These are phyloP conservation scores for Psilocybe azurescens DNA, from an alignment of 768 basidiomycete genomes.

Conservation along the genomic window DNA sequence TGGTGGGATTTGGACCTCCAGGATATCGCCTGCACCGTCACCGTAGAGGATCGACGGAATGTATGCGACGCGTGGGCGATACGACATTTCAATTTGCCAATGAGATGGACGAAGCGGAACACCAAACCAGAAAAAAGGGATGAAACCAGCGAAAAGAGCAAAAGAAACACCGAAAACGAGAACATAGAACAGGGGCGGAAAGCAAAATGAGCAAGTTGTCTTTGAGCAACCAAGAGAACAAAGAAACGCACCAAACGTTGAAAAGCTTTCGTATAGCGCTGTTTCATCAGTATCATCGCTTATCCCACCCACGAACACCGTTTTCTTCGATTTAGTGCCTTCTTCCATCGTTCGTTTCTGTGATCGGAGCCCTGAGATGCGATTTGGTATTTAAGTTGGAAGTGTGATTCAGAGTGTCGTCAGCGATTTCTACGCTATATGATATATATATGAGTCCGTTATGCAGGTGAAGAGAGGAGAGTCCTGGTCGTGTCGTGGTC, in stretches of 20 bases:
- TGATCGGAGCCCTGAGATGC: not conserved
- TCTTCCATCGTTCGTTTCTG: conserved; percentile 63
- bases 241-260: conserved; percentile 76
- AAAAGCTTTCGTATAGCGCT: conserved; percentile 78
- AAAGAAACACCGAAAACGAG: not conserved
- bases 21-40: conserved; percentile 73
- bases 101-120: too few species aligned
- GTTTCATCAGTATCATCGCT: conserved; percentile 84
- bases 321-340: conserved; percentile 83
- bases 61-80: not conserved
- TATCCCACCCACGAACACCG: conserved; percentile 84
- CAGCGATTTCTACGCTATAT: too few species aligned
- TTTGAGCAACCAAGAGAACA: not conserved
- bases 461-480: too few species aligned
- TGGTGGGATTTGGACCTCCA: conserved; percentile 88
- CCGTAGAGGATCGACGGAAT: not conserved
- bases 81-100: too few species aligned
- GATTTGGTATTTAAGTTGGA: too few species aligned
- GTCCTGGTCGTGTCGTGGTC: not conserved
- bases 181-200: not conserved
- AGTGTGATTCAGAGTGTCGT: too few species aligned
- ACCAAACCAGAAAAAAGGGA: too few species aligned
- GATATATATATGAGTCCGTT: too few species aligned
- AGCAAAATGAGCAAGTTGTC: not conserved
- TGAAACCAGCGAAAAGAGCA: too few species aligned